Percentiles rank a stretch among this genome's conserved stretches.
Conservation (phyloP, 139 green algal species). For the Micractinium sp. region DNA sequence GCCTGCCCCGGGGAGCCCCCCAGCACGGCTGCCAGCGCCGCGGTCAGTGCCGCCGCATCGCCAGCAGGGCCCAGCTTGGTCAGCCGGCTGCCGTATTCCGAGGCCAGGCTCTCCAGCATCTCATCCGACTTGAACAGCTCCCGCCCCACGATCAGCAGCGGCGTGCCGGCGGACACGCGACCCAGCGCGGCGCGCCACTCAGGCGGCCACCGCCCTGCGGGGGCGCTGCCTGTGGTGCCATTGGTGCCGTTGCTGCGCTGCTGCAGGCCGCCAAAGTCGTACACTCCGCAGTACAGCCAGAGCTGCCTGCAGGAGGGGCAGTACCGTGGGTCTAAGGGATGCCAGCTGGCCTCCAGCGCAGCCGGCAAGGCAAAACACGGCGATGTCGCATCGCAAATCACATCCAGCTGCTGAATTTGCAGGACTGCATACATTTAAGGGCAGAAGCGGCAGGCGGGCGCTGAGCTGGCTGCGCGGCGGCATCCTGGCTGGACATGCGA, state of each 20-base stretch:
- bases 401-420: neutral
- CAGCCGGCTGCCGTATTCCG: constrained; percentile 44
- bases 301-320: constrained; percentile 45
- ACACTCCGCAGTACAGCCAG: constrained; percentile 74
- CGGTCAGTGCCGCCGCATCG: neutral
- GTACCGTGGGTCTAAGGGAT: neutral
- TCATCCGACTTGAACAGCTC: constrained; percentile 38
- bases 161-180: constrained; percentile 41
- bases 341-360: neutral
- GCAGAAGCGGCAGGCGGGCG: neutral
- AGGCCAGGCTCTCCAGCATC: constrained; percentile 31
- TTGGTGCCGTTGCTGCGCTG: neutral
- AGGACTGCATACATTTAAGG: neutral
- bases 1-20: neutral
- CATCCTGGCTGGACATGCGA: too few relatives aligned
- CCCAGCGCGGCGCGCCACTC: constrained; percentile 49
- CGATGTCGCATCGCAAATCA: too few relatives aligned
- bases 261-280: constrained; percentile 50
- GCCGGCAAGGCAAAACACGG: neutral
- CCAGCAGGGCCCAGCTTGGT: constrained; percentile 29
- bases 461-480: too few relatives aligned
- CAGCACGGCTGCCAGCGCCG: constrained; percentile 4
- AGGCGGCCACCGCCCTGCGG: constrained; percentile 12
- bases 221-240: neutral
- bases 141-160: constrained; percentile 43